A percentile compares a stretch with the other conserved stretches of the same genome.
phyloP scores from a whole-genome alignment of 2,329 filamentous ascomycete genomes.

The Cladosporium sp. region DNA sequence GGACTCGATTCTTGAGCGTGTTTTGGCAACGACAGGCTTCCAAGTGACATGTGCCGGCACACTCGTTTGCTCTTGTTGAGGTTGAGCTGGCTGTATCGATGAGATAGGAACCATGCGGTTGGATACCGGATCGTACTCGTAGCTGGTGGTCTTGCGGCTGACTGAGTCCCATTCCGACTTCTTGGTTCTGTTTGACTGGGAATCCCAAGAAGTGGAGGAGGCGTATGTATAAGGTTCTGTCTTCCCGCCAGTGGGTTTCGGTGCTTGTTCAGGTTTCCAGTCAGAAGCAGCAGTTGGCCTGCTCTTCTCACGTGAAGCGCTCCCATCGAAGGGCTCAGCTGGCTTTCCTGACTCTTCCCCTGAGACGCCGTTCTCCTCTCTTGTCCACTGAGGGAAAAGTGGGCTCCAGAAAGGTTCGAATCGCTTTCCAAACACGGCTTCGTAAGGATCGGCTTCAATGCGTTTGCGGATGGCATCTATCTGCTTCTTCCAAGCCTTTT shows the following conservation, averaged over 20 bases:
- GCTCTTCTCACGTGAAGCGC: neutral
- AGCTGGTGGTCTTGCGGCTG: slow-evolving; percentile 25
- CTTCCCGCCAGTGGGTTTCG: neutral
- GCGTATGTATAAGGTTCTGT: slow-evolving; percentile 23
- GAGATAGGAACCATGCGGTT: slow-evolving; percentile 33
- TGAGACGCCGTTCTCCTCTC: slow-evolving; percentile 24
- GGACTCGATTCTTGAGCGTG: neutral
- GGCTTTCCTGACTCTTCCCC: slow-evolving; percentile 10
- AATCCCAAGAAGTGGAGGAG: slow-evolving; percentile 29
- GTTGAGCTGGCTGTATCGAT: too few relatives aligned
- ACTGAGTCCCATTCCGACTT: slow-evolving; percentile 31
- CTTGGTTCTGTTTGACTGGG: slow-evolving; percentile 27
- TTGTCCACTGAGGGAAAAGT: slow-evolving; percentile 26
- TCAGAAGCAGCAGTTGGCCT: neutral
- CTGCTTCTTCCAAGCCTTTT: slow-evolving; percentile 31
- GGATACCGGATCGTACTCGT: slow-evolving; percentile 35
- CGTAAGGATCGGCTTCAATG: slow-evolving; percentile 40
- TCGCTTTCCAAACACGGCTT: slow-evolving; percentile 39
- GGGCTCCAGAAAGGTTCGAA: slow-evolving; percentile 33
- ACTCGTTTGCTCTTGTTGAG: neutral
- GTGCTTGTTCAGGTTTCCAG: neutral
- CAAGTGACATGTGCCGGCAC: neutral
- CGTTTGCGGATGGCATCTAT: slow-evolving; percentile 32
- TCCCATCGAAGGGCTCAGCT: neutral
- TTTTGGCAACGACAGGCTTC: neutral